Percentiles rank a stretch among this genome's conserved stretches.
These are phyloP conservation scores for Gryganskiella cystojenkinii DNA, from an alignment of 192 early-diverging fungal genomes.

Conservation along the genomic window DNA sequence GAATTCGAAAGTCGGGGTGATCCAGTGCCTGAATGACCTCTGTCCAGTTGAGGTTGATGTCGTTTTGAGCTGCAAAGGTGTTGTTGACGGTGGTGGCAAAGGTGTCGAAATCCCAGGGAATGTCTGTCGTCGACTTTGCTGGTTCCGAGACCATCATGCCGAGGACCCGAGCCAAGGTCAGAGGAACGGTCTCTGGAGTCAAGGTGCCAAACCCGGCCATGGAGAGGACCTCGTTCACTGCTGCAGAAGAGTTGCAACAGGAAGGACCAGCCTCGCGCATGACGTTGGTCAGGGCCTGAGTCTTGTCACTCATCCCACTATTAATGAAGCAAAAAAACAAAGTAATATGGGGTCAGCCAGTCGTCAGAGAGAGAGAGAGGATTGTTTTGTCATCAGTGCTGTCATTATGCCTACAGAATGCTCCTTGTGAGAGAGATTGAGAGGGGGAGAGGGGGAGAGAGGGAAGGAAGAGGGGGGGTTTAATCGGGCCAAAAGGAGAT, in stretches of 20 bases:
- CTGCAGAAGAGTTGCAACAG: conserved; percentile 53
- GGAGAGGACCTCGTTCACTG: conserved; percentile 55
- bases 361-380: conserved; percentile 1
- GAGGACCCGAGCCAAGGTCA: conserved; percentile 69
- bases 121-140: conserved; percentile 51
- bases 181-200: conserved; percentile 28
- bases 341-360: too few relatives aligned
- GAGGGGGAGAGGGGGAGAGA: too few relatives aligned
- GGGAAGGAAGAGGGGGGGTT: too few relatives aligned
- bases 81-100: conserved; percentile 68
- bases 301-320: conserved; percentile 47
- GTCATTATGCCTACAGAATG: too few relatives aligned
- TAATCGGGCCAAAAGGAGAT: too few relatives aligned
- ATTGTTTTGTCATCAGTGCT: too few relatives aligned
- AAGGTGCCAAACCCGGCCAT: conserved; percentile 45
- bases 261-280: conserved; percentile 64
- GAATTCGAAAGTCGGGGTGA: conserved; percentile 67
- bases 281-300: conserved; percentile 51
- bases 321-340: conserved; percentile 7
- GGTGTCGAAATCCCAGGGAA: conserved; percentile 71
- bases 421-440: too few relatives aligned
- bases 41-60: conserved; percentile 62
- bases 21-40: conserved; percentile 72
- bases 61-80: neutral
- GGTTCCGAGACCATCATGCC: conserved; percentile 69